These are phyloP conservation scores for Dunaliella primolecta DNA, from an alignment of 139 green algal genomes.

Conservation along the genomic window DNA sequence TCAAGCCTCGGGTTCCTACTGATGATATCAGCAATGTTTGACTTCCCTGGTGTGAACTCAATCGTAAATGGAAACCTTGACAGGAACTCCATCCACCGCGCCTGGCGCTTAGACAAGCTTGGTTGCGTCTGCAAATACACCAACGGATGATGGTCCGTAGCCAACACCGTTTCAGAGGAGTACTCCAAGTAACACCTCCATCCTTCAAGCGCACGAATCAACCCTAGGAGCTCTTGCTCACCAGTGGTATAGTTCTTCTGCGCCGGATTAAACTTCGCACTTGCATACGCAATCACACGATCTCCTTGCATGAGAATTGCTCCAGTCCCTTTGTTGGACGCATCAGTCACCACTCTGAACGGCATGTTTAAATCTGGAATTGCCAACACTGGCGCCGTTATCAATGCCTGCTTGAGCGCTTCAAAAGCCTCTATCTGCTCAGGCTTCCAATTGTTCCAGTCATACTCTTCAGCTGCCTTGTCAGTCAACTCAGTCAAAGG, in stretches of 20 bases:
- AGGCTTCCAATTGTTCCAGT: not conserved
- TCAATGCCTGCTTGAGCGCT: not conserved
- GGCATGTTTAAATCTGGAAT: slow-evolving; percentile 12
- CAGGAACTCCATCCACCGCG: slow-evolving; percentile 28
- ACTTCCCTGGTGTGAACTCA: slow-evolving; percentile 31
- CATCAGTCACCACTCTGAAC: slow-evolving; percentile 30
- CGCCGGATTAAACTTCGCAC: slow-evolving; percentile 28
- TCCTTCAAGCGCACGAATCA: slow-evolving; percentile 15
- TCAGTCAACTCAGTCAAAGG: slow-evolving; percentile 36
- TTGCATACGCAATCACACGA: slow-evolving; percentile 34
- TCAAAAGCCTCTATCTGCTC: not conserved
- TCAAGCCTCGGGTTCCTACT: slow-evolving; percentile 18
- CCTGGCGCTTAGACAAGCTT: not conserved
- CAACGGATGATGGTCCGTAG: slow-evolving; percentile 45
- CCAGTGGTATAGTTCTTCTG: slow-evolving; percentile 39
- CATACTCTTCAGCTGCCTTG: not conserved
- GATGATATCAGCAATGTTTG: slow-evolving; percentile 45
- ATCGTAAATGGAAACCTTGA: slow-evolving; percentile 23
- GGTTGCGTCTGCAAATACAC: slow-evolving; percentile 28
- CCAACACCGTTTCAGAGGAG: not conserved
- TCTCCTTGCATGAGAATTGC: slow-evolving; percentile 32
- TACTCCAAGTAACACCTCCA: slow-evolving; percentile 41
- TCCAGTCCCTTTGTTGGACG: slow-evolving; percentile 18
- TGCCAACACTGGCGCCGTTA: slow-evolving; percentile 27
- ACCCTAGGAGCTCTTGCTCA: slow-evolving; percentile 41